Conservation (phyloP, 805 yeast species). For the Groenewaldozyma tartarivorans region DNA sequence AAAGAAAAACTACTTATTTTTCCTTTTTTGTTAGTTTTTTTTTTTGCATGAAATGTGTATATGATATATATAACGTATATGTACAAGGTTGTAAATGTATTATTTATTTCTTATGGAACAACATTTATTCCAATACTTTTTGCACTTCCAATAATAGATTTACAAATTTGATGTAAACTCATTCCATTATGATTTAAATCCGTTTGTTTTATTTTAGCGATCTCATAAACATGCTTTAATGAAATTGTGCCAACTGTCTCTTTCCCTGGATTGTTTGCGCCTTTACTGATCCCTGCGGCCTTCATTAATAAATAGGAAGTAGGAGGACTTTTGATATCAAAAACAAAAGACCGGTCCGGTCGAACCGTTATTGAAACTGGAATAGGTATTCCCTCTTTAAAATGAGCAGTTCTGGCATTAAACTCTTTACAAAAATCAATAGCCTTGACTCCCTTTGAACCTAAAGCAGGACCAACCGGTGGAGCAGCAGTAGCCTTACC, state of each 20-base stretch:
- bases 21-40: not conserved
- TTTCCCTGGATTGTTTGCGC: conserved; percentile 60
- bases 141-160: conserved; percentile 82
- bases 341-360: conserved; percentile 86
- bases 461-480: conserved; percentile 97
- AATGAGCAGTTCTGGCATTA: conserved; percentile 90
- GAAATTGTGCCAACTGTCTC: conserved; percentile 53
- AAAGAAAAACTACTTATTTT: not conserved
- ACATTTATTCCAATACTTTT: conserved; percentile 79
- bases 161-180: conserved; percentile 67
- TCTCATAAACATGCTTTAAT: conserved; percentile 85
- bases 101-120: conserved; percentile 37
- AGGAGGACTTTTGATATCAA: conserved; percentile 85
- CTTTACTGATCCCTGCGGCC: conserved; percentile 74
- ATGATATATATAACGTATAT: not conserved
- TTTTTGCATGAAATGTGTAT: not conserved
- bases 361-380: conserved; percentile 78
- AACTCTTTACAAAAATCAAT: conserved; percentile 97
- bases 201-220: conserved; percentile 83
- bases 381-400: conserved; percentile 77
- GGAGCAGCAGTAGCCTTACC: conserved; percentile 98
- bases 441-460: conserved; percentile 97
- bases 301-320: conserved; percentile 77
- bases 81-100: not conserved
- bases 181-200: conserved; percentile 69